A percentile compares a stretch with the other conserved stretches of the same genome.
Conservation (phyloP, 148 eudicot genomes). For the Polygonum aviculare region DNA sequence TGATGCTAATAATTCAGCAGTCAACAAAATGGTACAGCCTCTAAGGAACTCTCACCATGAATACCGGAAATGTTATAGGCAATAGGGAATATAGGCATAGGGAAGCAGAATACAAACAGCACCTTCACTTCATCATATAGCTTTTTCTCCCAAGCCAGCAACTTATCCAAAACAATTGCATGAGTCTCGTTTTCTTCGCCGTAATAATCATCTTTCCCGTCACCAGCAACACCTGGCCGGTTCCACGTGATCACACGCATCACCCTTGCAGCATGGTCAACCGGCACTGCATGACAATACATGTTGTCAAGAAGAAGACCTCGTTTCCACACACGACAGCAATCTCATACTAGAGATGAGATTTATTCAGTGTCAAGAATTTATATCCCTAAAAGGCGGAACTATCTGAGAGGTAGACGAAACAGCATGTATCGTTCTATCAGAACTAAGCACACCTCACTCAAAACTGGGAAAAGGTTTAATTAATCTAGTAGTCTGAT, state of each 20-base stretch:
- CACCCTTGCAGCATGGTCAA: constrained; percentile 95
- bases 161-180: constrained; percentile 88
- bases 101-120: constrained; percentile 3
- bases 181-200: constrained; percentile 81
- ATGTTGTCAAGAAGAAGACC: not conserved
- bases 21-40: not conserved
- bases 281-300: constrained; percentile 47
- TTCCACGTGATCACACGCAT: constrained; percentile 99
- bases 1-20: not conserved
- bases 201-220: constrained; percentile 46
- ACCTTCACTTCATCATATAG: constrained; percentile 99
- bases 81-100: not conserved
- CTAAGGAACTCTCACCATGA: not conserved
- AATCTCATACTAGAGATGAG: not conserved
- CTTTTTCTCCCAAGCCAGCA: constrained; percentile 99
- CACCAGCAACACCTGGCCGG: constrained; percentile 45
- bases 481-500: not conserved
- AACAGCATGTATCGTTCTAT: not conserved
- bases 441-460: not conserved
- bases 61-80: not conserved
- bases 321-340: not conserved
- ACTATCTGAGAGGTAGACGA: not conserved
- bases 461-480: not conserved
- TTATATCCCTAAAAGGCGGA: not conserved
- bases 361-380: not conserved